Percentiles rank a stretch among this genome's conserved stretches.
Conservation (phyloP, 2,329 filamentous ascomycete genomes). For the Davidsoniella virescens region DNA sequence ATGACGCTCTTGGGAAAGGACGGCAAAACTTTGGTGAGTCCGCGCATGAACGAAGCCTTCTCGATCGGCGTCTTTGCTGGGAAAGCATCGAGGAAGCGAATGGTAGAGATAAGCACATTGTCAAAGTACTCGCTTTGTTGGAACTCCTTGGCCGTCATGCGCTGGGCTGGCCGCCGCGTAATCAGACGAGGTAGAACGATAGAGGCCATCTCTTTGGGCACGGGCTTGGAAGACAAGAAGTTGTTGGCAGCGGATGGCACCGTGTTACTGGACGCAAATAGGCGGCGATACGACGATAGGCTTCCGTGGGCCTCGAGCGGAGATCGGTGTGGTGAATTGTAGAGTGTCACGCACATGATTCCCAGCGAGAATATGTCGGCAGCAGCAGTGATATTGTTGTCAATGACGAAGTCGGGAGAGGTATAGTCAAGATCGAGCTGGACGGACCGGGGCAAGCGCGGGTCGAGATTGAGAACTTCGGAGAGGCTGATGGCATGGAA, state of each 20-base stretch:
- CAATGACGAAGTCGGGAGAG: constrained; percentile 86
- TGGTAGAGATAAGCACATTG: constrained; percentile 89
- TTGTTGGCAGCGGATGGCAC: constrained; percentile 69
- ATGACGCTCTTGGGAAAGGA: constrained; percentile 89
- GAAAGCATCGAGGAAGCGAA: constrained; percentile 81
- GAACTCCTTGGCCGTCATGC: constrained; percentile 78
- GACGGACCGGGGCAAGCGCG: constrained; percentile 62
- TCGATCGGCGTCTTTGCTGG: constrained; percentile 84
- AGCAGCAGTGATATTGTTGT: constrained; percentile 68
- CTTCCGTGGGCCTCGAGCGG: constrained; percentile 72
- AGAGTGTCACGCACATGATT: constrained; percentile 72
- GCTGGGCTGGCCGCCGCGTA: constrained; percentile 70
- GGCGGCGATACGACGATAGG: constrained; percentile 66
- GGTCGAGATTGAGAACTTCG: constrained; percentile 72
- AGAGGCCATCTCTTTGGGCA: constrained; percentile 62
- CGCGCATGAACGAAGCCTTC: constrained; percentile 81
- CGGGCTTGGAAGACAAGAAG: constrained; percentile 61
- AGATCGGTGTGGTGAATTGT: constrained; percentile 85
- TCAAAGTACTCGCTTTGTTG: constrained; percentile 94
- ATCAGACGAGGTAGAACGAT: constrained; percentile 74
- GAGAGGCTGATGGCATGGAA: constrained; percentile 67
- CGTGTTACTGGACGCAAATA: constrained; percentile 63
- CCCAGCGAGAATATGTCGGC: constrained; percentile 93
- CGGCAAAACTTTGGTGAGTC: constrained; percentile 68
- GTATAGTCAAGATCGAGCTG: constrained; percentile 88